phyloP scores from a whole-genome alignment of 495 filamentous ascomycete species.

The Aspergillus taichungensis region DNA sequence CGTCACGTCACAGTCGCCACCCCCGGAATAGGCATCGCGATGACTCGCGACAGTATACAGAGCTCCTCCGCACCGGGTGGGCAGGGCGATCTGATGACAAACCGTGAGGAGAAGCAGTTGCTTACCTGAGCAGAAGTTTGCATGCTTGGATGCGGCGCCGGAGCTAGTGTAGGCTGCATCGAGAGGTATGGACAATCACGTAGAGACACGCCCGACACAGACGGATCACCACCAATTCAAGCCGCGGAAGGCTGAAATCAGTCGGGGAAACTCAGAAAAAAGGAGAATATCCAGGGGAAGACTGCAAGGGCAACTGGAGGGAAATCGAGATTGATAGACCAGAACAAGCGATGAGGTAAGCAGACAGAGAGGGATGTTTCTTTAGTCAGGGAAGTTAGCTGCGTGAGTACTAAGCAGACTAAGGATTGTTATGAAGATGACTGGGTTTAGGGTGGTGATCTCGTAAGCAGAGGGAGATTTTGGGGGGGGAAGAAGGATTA shows the following conservation, averaged over 20 bases:
- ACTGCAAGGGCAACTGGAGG: conserved; percentile 9
- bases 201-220: conserved; percentile 12
- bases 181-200: conserved; percentile 14
- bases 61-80: conserved; percentile 1
- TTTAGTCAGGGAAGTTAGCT: background rate
- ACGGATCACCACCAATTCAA: conserved; percentile 11
- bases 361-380: conserved; percentile 17
- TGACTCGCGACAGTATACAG: too few species aligned
- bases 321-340: conserved; percentile 9
- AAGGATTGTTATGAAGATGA: conserved; percentile 8
- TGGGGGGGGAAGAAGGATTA: conserved; percentile 7
- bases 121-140: conserved; percentile 50
- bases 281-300: conserved; percentile 4
- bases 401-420: too few species aligned
- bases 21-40: too few species aligned
- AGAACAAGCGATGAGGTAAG: conserved; percentile 35
- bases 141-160: conserved; percentile 50
- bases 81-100: conserved; percentile 38
- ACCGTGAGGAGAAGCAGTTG: conserved; percentile 26
- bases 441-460: conserved; percentile 11
- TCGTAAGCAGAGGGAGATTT: conserved; percentile 20
- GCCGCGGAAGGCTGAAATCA: background rate
- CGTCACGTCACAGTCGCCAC: too few species aligned
- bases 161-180: conserved; percentile 50
- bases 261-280: background rate